These are phyloP conservation scores for Hysterium pulicare DNA, from an alignment of 2,329 filamentous ascomycete genomes.

Conservation along the genomic window DNA sequence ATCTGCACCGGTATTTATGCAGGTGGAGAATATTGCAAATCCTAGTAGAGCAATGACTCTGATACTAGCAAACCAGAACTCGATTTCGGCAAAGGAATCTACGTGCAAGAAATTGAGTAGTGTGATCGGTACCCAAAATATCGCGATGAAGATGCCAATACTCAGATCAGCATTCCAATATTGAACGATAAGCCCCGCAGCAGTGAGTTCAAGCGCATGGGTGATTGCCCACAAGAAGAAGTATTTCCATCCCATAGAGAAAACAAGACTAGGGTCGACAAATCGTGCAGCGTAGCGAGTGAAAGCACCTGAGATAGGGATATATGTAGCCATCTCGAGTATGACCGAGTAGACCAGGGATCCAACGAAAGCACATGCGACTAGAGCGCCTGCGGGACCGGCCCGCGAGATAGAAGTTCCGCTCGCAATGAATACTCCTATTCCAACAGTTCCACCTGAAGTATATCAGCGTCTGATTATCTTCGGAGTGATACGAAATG, in stretches of 20 bases:
- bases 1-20: slow-evolving; percentile 69
- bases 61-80: slow-evolving; percentile 75
- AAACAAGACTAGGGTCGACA: slow-evolving; percentile 68
- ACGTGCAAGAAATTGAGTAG: slow-evolving; percentile 69
- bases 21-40: slow-evolving; percentile 74
- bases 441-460: slow-evolving; percentile 45
- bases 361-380: slow-evolving; percentile 55
- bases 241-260: slow-evolving; percentile 80
- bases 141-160: slow-evolving; percentile 68
- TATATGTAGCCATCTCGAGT: slow-evolving; percentile 71
- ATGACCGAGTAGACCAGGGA: slow-evolving; percentile 74
- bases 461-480: slow-evolving; percentile 6
- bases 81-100: slow-evolving; percentile 70
- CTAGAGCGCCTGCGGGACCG: slow-evolving; percentile 47
- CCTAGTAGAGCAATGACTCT: slow-evolving; percentile 73
- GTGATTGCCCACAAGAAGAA: slow-evolving; percentile 77
- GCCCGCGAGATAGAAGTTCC: slow-evolving; percentile 47
- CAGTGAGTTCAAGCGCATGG: slow-evolving; percentile 69
- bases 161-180: slow-evolving; percentile 65
- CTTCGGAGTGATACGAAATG: background rate
- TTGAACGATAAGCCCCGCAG: slow-evolving; percentile 70
- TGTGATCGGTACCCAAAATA: slow-evolving; percentile 70
- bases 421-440: slow-evolving; percentile 53
- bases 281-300: slow-evolving; percentile 74
- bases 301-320: slow-evolving; percentile 74